Percentiles rank a stretch among this genome's conserved stretches.
Conservation (phyloP, 768 basidiomycete genomes). For the Suillus subalutaceus region DNA sequence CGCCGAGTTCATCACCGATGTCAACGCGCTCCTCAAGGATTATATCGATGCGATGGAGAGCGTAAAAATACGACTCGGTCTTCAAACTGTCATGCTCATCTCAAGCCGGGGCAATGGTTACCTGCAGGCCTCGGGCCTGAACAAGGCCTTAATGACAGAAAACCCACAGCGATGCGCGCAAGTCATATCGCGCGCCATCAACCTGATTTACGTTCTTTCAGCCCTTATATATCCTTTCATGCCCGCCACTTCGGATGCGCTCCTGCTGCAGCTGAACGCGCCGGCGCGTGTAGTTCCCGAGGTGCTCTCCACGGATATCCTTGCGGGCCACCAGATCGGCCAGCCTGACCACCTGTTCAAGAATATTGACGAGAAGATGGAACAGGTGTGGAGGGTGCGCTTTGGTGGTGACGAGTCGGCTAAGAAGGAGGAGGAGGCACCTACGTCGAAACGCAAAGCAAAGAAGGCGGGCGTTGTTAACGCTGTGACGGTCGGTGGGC, state of each 20-base stretch:
- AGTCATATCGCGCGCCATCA: constrained; percentile 87
- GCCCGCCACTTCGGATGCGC: constrained; percentile 84
- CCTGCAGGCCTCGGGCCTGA: constrained; percentile 89
- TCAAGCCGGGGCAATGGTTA: constrained; percentile 91
- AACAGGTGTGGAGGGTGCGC: constrained; percentile 75
- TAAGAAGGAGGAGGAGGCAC: constrained; percentile 44
- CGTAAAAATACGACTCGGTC: constrained; percentile 85
- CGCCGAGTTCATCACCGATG: constrained; percentile 73
- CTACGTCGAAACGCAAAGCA: constrained; percentile 51
- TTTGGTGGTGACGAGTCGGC: constrained; percentile 68
- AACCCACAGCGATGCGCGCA: constrained; percentile 87
- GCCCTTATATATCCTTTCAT: constrained; percentile 93
- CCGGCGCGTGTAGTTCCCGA: constrained; percentile 81
- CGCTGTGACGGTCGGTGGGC: constrained; percentile 46
- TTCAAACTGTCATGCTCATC: constrained; percentile 87
- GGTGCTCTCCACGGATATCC: constrained; percentile 75
- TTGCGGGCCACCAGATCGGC: constrained; percentile 84
- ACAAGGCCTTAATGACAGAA: constrained; percentile 83
- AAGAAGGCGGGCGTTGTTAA: constrained; percentile 55
- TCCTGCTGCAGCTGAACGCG: constrained; percentile 87
- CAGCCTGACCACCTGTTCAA: constrained; percentile 91
- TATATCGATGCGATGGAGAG: constrained; percentile 89
- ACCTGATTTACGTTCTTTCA: constrained; percentile 90
- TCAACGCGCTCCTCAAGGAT: constrained; percentile 77
- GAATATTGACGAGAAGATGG: constrained; percentile 90